Evolutionary conservation across 2,329 filamentous ascomycete genomes (phyloP).

Genomic region (Pseudogymnoascus sp.): DNA sequence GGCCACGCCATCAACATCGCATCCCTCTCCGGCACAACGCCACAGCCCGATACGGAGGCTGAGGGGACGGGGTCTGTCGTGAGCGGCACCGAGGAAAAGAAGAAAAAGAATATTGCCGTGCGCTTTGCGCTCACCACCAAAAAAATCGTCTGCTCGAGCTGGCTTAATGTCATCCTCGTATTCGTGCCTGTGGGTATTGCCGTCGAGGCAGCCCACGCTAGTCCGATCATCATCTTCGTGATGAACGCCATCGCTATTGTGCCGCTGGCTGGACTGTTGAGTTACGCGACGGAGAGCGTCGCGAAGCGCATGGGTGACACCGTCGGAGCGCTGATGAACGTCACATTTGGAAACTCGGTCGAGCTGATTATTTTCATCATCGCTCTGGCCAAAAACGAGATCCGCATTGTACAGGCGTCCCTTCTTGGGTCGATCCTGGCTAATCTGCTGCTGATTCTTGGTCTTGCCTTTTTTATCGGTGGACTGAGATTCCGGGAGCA

Average conservation of each 20-base stretch:
- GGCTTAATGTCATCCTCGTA: slow-evolving; percentile 68
- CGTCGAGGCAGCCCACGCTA: slow-evolving; percentile 46
- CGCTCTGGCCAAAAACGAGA: slow-evolving; percentile 72
- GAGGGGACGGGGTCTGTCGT: slow-evolving; percentile 52
- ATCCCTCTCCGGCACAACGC: not conserved
- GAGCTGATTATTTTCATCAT: slow-evolving; percentile 79
- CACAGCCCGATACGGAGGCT: slow-evolving; percentile 22
- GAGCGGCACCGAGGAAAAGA: slow-evolving; percentile 28
- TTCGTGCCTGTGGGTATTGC: slow-evolving; percentile 74
- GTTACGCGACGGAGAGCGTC: slow-evolving; percentile 68
- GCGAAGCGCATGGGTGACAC: slow-evolving; percentile 66
- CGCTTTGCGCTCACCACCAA: slow-evolving; percentile 35
- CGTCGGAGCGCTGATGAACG: slow-evolving; percentile 65
- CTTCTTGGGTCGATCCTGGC: slow-evolving; percentile 83
- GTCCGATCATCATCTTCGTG: slow-evolving; percentile 59
- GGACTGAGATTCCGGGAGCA: slow-evolving; percentile 84
- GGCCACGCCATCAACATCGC: not conserved
- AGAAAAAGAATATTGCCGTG: slow-evolving; percentile 22
- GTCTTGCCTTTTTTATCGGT: slow-evolving; percentile 85
- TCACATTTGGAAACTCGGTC: slow-evolving; percentile 73
- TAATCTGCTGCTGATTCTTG: slow-evolving; percentile 80
- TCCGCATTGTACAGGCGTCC: slow-evolving; percentile 86
- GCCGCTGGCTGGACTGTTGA: slow-evolving; percentile 64
- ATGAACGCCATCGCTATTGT: slow-evolving; percentile 72
- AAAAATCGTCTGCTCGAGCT: slow-evolving; percentile 63